These are phyloP conservation scores for Aspergillus ruber DNA, from an alignment of 2,329 filamentous ascomycete genomes.

Conservation along the genomic window DNA sequence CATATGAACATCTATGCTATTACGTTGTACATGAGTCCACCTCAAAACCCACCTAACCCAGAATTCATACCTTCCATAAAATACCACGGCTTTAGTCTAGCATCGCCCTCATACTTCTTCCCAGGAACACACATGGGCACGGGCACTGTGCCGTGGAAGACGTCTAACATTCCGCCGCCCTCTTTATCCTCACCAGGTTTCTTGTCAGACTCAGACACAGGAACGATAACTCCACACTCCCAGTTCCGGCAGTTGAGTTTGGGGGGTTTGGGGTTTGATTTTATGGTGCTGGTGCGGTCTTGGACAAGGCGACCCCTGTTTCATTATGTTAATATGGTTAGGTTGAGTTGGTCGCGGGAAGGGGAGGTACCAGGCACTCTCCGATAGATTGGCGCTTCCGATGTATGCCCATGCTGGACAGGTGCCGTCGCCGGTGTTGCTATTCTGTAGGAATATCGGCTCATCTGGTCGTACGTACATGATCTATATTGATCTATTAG, in stretches of 20 bases:
- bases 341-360: neutral
- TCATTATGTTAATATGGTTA: neutral
- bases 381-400: conserved; percentile 85
- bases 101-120: conserved; percentile 9
- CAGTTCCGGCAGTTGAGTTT: conserved; percentile 86
- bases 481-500: conserved; percentile 17
- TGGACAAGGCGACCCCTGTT: conserved; percentile 70
- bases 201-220: conserved; percentile 37
- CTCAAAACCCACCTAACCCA: neutral
- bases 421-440: conserved; percentile 3
- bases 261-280: conserved; percentile 43
- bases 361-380: conserved; percentile 72
- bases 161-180: conserved; percentile 26
- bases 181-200: conserved; percentile 16
- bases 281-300: conserved; percentile 50
- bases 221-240: conserved; percentile 86
- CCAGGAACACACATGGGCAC: conserved; percentile 41
- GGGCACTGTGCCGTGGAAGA: conserved; percentile 36
- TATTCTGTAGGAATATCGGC: conserved; percentile 15
- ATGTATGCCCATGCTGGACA: conserved; percentile 70
- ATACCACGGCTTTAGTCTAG: conserved; percentile 18
- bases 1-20: too few species aligned
- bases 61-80: neutral
- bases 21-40: too few species aligned
- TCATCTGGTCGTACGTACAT: conserved; percentile 26